Evolutionary conservation across 495 filamentous ascomycete genomes (phyloP), one percentile per base, ranked within the genome.

Genomic region (Lophiostoma macrostomum): DNA sequence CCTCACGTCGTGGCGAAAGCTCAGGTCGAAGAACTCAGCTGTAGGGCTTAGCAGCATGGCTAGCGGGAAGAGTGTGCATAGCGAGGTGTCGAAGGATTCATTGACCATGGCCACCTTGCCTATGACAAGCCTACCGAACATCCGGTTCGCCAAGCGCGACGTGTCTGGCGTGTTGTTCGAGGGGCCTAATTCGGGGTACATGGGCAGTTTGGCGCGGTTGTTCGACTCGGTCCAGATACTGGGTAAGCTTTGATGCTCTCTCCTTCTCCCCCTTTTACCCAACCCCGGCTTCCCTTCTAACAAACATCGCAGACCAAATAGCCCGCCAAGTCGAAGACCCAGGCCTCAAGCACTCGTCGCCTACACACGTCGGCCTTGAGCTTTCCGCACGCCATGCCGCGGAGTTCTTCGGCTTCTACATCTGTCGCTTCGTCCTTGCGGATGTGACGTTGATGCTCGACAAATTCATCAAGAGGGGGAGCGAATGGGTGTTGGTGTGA

Each of bases 371-470:
- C 44, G 94, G 93, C 14, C 77, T 98, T 24, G 94, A 98, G 69
- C 79, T 97, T 14, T 90, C 88, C 68, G 88, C 88, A 24, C 81
- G 90, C 16, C 91, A 96, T 70, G 94, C 93, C 8, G 88, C 94
- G 25, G 93, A 97, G 64, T 98, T 98, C 72, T 98, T 98, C 68
- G 91, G 84, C 24, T 96, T 98, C 70, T 97, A 90, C 66, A 77
- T 98, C 14, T 96, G 91, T 69, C 87, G 94, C 13, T 98, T 97
- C 66, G 90, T 89, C 24, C 69, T 97, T 38, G 75, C 85, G 6
- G 93, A 98, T 69, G 73, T 98, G 53, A 77, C 82, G 32, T 64
- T 95, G 67, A 79, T 98, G 74, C 75, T 97, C 64, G 93, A 98
- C 69, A 98, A 97, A 69, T 97, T 91, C 64, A 83, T 98, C 66